A percentile compares a stretch with the other conserved stretches of the same genome.
Conservation (phyloP, 2,329 filamentous ascomycete genomes). For the Penicillium hordei region DNA sequence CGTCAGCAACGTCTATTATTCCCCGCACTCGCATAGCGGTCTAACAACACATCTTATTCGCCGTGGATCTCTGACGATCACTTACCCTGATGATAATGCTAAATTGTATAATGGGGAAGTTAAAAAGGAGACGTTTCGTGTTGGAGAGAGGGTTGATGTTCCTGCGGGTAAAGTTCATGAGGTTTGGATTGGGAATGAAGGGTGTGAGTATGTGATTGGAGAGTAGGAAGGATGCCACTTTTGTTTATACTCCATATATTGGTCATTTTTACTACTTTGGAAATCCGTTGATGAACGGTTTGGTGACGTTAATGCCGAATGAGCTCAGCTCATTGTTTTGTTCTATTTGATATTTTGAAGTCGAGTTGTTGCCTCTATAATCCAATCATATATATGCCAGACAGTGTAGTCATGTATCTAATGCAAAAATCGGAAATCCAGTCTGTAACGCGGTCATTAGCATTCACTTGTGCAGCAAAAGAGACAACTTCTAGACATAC, state of each 20-base stretch:
- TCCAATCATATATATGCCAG: background rate
- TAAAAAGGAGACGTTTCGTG: slow-evolving; percentile 56
- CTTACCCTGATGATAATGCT: slow-evolving; percentile 54
- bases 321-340: slow-evolving; percentile 3
- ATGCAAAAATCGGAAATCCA: slow-evolving; percentile 42
- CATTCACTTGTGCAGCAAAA: background rate
- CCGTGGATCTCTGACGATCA: slow-evolving; percentile 56
- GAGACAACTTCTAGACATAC: slow-evolving; percentile 13
- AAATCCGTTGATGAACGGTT: background rate
- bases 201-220: slow-evolving; percentile 63
- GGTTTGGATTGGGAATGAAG: slow-evolving; percentile 60
- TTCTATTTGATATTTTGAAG: background rate
- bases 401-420: slow-evolving; percentile 13
- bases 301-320: background rate
- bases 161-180: slow-evolving; percentile 57
- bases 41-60: slow-evolving; percentile 62
- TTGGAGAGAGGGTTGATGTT: slow-evolving; percentile 58
- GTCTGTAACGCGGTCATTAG: slow-evolving; percentile 23
- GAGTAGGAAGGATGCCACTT: slow-evolving; percentile 38
- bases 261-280: background rate
- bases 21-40: slow-evolving; percentile 57
- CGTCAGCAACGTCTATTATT: slow-evolving; percentile 58
- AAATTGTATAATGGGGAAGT: slow-evolving; percentile 26
- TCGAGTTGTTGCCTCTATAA: background rate
- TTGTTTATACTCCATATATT: background rate